These are phyloP conservation scores for Hymenoscyphus fraxineus DNA, from an alignment of 2,329 filamentous ascomycete genomes.

Conservation along the genomic window DNA sequence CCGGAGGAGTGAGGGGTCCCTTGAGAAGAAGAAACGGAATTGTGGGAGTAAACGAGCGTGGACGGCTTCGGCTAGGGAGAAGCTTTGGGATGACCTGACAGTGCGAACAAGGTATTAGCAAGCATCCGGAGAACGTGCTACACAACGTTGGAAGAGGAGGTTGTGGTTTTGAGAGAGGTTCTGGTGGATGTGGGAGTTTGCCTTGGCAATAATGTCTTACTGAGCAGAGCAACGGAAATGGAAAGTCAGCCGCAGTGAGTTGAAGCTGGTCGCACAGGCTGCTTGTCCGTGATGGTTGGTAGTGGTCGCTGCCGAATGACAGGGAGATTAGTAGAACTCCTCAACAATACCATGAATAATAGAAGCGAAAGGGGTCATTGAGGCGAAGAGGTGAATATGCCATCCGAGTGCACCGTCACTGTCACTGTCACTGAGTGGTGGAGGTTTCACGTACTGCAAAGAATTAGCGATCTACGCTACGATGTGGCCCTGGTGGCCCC, in stretches of 20 bases:
- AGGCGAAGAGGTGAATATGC: background rate
- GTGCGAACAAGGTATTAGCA: background rate
- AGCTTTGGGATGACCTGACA: background rate
- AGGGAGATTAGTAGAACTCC: too few relatives aligned
- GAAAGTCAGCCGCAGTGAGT: conserved; percentile 10
- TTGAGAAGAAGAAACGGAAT: background rate
- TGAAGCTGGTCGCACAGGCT: background rate
- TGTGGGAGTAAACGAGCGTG: background rate
- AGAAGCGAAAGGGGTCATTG: background rate
- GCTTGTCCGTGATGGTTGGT: background rate
- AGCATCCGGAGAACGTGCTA: background rate
- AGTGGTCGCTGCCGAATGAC: background rate
- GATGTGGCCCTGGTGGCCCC: conserved; percentile 16
- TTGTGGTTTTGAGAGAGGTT: conserved; percentile 1
- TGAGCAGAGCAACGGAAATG: background rate
- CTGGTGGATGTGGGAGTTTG: background rate
- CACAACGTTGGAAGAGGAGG: background rate
- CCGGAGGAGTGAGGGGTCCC: background rate
- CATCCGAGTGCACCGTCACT: background rate
- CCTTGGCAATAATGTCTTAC: conserved; percentile 17
- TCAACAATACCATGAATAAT: too few relatives aligned
- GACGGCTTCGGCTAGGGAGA: background rate
- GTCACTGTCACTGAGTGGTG: conserved; percentile 1
- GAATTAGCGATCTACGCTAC: conserved; percentile 22
- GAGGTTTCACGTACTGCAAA: conserved; percentile 21